Percentiles rank a stretch among this genome's conserved stretches.
Evolutionary conservation across 768 basidiomycete genomes (phyloP).

Genomic region (Austroboletus festivus): DNA sequence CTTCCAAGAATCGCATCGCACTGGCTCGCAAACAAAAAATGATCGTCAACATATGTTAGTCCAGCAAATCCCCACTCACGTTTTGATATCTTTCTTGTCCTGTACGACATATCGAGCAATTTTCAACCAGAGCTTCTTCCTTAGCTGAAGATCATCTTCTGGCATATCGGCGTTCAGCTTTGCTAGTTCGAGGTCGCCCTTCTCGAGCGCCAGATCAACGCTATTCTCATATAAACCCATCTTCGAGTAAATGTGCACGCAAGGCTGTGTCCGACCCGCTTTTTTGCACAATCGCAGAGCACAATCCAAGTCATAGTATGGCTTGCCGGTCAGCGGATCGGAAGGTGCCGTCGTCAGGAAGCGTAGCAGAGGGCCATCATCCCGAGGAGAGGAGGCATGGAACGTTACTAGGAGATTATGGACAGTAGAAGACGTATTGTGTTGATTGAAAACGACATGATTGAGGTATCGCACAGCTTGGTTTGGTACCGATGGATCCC

Average conservation of each 20-base stretch:
- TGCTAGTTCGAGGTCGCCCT: constrained; percentile 92
- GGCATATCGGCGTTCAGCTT: constrained; percentile 95
- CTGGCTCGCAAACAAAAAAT: constrained; percentile 39
- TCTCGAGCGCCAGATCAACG: constrained; percentile 90
- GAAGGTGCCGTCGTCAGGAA: constrained; percentile 82
- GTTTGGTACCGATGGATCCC: constrained; percentile 71
- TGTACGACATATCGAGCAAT: constrained; percentile 98
- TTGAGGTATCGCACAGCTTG: constrained; percentile 90
- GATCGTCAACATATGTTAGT: neutral
- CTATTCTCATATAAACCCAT: constrained; percentile 97
- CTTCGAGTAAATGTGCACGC: constrained; percentile 95
- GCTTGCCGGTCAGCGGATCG: constrained; percentile 78
- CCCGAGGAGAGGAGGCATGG: constrained; percentile 58
- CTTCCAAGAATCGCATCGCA: constrained; percentile 95
- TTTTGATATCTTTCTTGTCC: constrained; percentile 96
- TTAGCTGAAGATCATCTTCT: constrained; percentile 78
- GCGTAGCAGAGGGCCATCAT: constrained; percentile 74
- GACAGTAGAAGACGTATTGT: constrained; percentile 78
- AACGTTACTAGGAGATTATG: constrained; percentile 94
- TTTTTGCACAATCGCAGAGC: constrained; percentile 89
- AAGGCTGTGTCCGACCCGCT: constrained; percentile 76
- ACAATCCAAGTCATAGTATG: constrained; percentile 97
- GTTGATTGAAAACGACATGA: constrained; percentile 77
- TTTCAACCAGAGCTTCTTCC: constrained; percentile 97
- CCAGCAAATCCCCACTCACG: constrained; percentile 52